phyloP scores from a whole-genome alignment of 2,329 filamentous ascomycete species.

The Graphilbum sp. region DNA sequence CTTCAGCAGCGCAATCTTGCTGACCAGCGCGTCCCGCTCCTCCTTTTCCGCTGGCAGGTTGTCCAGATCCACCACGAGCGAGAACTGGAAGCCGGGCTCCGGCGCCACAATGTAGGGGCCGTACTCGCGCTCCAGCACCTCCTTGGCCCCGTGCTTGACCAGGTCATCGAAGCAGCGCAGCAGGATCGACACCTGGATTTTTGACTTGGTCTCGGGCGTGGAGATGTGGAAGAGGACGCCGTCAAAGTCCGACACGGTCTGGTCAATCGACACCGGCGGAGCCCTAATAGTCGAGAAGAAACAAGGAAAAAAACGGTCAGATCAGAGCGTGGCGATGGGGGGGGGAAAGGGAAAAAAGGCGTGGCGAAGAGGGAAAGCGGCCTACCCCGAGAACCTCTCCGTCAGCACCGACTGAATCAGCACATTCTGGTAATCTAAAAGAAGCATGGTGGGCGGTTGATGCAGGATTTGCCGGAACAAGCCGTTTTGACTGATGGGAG shows the following conservation, averaged over 20 bases:
- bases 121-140: constrained; percentile 88
- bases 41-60: constrained; percentile 66
- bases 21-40: constrained; percentile 70
- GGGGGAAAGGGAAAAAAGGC: constrained; percentile 2
- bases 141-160: constrained; percentile 79
- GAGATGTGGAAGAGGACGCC: constrained; percentile 98
- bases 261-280: constrained; percentile 78
- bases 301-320: neutral
- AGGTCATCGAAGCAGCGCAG: constrained; percentile 93
- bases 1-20: constrained; percentile 80
- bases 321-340: constrained; percentile 2
- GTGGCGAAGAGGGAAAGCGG: neutral
- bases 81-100: constrained; percentile 92
- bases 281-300: constrained; percentile 36
- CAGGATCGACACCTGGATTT: constrained; percentile 86
- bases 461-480: neutral
- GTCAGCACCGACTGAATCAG: constrained; percentile 91
- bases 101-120: constrained; percentile 75
- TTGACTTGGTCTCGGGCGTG: constrained; percentile 81
- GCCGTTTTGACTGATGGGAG: neutral
- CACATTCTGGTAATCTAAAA: constrained; percentile 98
- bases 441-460: constrained; percentile 50
- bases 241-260: constrained; percentile 97
- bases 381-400: constrained; percentile 81
- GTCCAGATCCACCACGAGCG: constrained; percentile 76